phyloP scores from a whole-genome alignment of 140 eudicot species.

The Ambrosia hybrid region DNA sequence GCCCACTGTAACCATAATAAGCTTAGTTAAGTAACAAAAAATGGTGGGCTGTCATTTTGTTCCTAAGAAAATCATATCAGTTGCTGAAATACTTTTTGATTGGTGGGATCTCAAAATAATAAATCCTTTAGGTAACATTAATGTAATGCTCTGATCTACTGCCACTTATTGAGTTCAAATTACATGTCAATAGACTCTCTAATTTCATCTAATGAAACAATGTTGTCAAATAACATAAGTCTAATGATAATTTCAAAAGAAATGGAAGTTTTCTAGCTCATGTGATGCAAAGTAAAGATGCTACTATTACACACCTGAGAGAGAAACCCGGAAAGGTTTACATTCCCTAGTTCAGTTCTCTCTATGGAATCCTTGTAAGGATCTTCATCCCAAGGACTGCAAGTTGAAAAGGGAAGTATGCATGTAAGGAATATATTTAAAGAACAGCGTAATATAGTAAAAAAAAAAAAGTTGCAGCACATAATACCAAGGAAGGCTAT shows the following conservation, averaged over 20 bases:
- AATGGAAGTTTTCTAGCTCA: conserved; percentile 9
- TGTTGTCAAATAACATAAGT: conserved; percentile 9
- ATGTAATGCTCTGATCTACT: not conserved
- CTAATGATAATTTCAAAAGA: not conserved
- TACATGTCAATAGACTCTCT: not conserved
- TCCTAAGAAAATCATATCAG: not conserved
- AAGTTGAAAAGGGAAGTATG: conserved; percentile 20
- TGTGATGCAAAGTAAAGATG: conserved; percentile 18
- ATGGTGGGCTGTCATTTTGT: not conserved
- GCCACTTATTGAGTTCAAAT: not conserved
- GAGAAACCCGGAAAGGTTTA: conserved; percentile 75
- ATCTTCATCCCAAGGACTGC: conserved; percentile 85
- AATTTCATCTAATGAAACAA: conserved; percentile 16
- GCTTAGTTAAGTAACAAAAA: conserved; percentile 9
- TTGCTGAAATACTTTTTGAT: not conserved
- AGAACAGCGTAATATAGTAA: not conserved
- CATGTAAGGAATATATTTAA: conserved; percentile 1
- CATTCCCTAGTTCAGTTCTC: conserved; percentile 62
- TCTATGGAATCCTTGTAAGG: conserved; percentile 76
- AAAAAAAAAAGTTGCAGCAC: conserved; percentile 13
- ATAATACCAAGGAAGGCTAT: conserved; percentile 9
- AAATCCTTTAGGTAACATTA: conserved; percentile 1
- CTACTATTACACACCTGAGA: conserved; percentile 55
- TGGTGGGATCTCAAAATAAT: not conserved
- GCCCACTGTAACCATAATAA: conserved; percentile 73